Conservation (phyloP, 768 basidiomycete genomes). For the Mycena metata region DNA sequence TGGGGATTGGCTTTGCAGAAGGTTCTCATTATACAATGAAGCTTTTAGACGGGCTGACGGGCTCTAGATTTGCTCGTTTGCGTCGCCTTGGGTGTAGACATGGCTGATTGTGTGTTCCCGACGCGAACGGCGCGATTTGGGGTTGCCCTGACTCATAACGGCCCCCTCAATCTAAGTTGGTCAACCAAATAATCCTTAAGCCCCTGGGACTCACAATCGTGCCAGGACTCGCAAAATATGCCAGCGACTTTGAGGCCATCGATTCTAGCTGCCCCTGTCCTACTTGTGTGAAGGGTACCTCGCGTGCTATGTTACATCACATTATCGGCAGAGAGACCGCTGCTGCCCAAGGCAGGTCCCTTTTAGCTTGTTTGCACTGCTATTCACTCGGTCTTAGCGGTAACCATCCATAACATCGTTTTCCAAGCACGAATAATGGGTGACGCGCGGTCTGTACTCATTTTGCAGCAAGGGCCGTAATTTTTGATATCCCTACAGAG, state of each 20-base stretch:
- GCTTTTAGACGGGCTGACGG: not conserved
- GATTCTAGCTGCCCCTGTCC: constrained; percentile 88
- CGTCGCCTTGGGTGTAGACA: constrained; percentile 92
- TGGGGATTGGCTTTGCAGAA: constrained; percentile 95
- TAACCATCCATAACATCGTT: constrained; percentile 86
- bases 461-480: too few relatives aligned
- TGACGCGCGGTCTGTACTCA: constrained; percentile 62
- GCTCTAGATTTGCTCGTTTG: constrained; percentile 86
- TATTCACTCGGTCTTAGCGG: constrained; percentile 57
- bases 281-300: constrained; percentile 77
- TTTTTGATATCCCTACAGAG: constrained; percentile 34
- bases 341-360: constrained; percentile 81
- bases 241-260: constrained; percentile 77
- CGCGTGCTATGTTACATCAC: constrained; percentile 83
- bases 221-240: constrained; percentile 77
- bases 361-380: constrained; percentile 22
- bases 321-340: constrained; percentile 84
- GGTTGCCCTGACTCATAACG: constrained; percentile 85
- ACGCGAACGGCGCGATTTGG: constrained; percentile 94
- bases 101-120: constrained; percentile 96
- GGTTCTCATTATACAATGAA: constrained; percentile 55
- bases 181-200: constrained; percentile 6
- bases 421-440: constrained; percentile 93
- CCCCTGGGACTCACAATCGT: not conserved
- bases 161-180: constrained; percentile 87